Evolutionary conservation across 2,329 filamentous ascomycete genomes (phyloP).

Genomic region (Gliomastix tumulicola): DNA sequence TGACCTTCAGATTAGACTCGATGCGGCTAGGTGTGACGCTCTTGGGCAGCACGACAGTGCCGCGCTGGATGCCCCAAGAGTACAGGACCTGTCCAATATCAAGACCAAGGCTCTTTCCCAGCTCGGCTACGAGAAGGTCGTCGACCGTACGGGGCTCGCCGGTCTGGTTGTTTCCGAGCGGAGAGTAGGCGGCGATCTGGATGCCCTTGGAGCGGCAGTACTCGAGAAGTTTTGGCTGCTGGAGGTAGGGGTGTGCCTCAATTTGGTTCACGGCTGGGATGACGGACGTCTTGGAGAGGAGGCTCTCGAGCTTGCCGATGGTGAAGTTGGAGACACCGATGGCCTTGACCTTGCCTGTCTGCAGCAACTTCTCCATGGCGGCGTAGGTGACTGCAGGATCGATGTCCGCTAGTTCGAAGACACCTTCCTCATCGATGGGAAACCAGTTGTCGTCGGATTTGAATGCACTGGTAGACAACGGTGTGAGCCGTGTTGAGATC

Average conservation of each 20-base stretch:
- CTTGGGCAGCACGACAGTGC: conserved; percentile 62
- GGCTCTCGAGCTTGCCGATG: conserved; percentile 27
- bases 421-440: conserved; percentile 47
- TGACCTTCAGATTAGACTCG: conserved; percentile 50
- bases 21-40: conserved; percentile 58
- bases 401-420: conserved; percentile 53
- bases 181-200: conserved; percentile 57
- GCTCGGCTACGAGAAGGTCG: conserved; percentile 36
- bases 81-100: conserved; percentile 35
- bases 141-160: conserved; percentile 38
- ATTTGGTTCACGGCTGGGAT: conserved; percentile 61
- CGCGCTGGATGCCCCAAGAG: conserved; percentile 54
- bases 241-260: conserved; percentile 62
- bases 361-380: conserved; percentile 30
- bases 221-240: conserved; percentile 49
- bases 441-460: conserved; percentile 42
- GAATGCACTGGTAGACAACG: conserved; percentile 30
- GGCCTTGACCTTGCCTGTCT: conserved; percentile 28
- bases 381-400: conserved; percentile 32
- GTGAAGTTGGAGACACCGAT: conserved; percentile 47
- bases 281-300: conserved; percentile 42
- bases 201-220: conserved; percentile 53
- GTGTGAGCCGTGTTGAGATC: conserved; percentile 13
- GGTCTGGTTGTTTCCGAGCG: conserved; percentile 48
- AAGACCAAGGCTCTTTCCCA: conserved; percentile 32